Evolutionary conservation across 2,329 filamentous ascomycete genomes (phyloP).

Genomic region (Epichloe coenophiala): DNA sequence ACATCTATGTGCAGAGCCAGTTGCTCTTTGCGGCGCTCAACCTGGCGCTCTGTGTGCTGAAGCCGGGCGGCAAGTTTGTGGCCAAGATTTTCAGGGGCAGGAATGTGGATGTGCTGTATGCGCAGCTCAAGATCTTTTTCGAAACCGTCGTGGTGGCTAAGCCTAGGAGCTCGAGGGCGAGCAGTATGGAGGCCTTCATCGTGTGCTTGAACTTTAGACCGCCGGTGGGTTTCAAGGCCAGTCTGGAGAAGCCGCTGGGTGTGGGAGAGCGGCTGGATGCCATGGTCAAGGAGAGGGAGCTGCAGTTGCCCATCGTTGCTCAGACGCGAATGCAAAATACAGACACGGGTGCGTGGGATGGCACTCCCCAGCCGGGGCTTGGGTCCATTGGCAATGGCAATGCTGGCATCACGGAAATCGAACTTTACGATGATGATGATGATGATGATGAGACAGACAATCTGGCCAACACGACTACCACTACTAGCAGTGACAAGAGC

Average conservation of each 20-base stretch:
- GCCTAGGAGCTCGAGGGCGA: constrained; percentile 85
- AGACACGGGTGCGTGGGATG: constrained; percentile 30
- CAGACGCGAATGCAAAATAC: constrained; percentile 32
- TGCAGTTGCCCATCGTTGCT: constrained; percentile 27
- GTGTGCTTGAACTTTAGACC: constrained; percentile 85
- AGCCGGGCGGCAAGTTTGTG: constrained; percentile 88
- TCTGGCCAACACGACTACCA: constrained; percentile 21
- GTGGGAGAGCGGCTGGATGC: constrained; percentile 41
- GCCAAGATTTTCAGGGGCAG: constrained; percentile 94
- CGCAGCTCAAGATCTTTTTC: constrained; percentile 87
- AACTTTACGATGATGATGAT: constrained; percentile 37
- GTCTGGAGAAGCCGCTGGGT: constrained; percentile 61
- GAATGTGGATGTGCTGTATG: constrained; percentile 91
- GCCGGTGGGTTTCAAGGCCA: constrained; percentile 61
- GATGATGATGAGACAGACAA: constrained; percentile 12
- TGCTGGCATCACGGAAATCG: constrained; percentile 31
- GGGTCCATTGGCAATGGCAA: constrained; percentile 11
- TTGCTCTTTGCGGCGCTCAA: constrained; percentile 89
- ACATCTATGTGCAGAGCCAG: constrained; percentile 96
- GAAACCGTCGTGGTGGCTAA: constrained; percentile 77
- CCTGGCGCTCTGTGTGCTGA: constrained; percentile 81
- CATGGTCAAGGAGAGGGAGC: constrained; percentile 32
- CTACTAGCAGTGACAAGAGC: constrained; percentile 18
- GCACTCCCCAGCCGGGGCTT: constrained; percentile 7
- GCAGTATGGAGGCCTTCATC: constrained; percentile 92